These are phyloP conservation scores for Sclerotinia subarctica DNA, from an alignment of 2,329 filamentous ascomycete species.

Conservation along the genomic window DNA sequence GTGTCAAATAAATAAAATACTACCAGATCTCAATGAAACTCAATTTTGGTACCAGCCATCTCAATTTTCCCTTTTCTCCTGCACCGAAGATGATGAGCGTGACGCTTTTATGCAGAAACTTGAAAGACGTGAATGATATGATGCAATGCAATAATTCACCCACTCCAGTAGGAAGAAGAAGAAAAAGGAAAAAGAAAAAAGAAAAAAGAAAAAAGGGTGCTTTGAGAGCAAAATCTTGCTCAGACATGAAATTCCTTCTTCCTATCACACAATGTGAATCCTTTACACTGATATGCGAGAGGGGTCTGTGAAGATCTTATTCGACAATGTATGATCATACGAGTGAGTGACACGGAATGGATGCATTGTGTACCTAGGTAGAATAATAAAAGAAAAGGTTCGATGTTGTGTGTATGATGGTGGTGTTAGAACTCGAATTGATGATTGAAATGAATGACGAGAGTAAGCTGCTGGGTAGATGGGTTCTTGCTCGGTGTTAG, in stretches of 20 bases:
- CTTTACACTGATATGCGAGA: not conserved
- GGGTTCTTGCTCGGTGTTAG: no score
- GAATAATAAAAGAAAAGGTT: not conserved
- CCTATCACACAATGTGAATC: not conserved
- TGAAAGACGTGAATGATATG: no score
- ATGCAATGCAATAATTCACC: constrained; percentile 1
- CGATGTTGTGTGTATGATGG: not conserved
- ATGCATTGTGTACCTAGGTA: not conserved
- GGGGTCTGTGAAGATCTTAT: not conserved
- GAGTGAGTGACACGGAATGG: not conserved
- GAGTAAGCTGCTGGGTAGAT: no score
- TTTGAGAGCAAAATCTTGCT: not conserved
- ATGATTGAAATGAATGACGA: no score
- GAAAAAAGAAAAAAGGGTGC: not conserved
- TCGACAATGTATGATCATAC: not conserved
- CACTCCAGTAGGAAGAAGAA: not conserved
- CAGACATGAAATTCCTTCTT: not conserved
- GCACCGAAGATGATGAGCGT: not conserved
- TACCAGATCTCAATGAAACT: not conserved
- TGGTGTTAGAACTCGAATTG: not conserved
- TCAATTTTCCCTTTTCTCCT: not conserved
- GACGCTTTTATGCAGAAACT: not conserved
- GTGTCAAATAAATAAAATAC: no score
- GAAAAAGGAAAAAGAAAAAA: not conserved
- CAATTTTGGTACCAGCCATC: constrained; percentile 9